A percentile compares a stretch with the other conserved stretches of the same genome.
These are phyloP conservation scores for Populus hybrid DNA, from an alignment of 441 rosid species.

Conservation along the genomic window DNA sequence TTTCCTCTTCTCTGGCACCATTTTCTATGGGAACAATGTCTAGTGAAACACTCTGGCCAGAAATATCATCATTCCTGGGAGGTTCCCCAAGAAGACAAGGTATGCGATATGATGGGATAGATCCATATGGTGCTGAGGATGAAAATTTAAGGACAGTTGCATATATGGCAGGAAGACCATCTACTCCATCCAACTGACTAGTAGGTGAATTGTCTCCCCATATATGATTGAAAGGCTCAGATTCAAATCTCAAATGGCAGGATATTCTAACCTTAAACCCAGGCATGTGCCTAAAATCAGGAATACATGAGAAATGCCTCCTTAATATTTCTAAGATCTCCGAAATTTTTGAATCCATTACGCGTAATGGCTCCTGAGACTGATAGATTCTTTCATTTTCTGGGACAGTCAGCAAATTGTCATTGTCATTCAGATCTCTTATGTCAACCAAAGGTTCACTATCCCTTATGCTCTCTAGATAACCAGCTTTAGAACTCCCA, in stretches of 20 bases:
- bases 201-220: slow-evolving; percentile 47
- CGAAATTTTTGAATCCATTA: slow-evolving; percentile 81
- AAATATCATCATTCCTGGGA: slow-evolving; percentile 23
- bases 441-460: neutral
- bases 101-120: slow-evolving; percentile 65
- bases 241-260: slow-evolving; percentile 76
- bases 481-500: slow-evolving; percentile 40
- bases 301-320: slow-evolving; percentile 80
- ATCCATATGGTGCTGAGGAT: slow-evolving; percentile 80
- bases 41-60: slow-evolving; percentile 34
- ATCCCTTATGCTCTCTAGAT: slow-evolving; percentile 40
- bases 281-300: slow-evolving; percentile 77
- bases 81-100: slow-evolving; percentile 88
- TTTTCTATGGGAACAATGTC: slow-evolving; percentile 46
- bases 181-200: slow-evolving; percentile 42
- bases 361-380: slow-evolving; percentile 60
- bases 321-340: slow-evolving; percentile 60
- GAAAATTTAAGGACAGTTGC: slow-evolving; percentile 86
- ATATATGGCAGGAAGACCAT: slow-evolving; percentile 69
- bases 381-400: slow-evolving; percentile 35
- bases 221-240: slow-evolving; percentile 55
- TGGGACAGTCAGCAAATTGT: slow-evolving; percentile 17
- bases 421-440: too few relatives aligned
- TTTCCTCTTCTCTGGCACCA: slow-evolving; percentile 42
- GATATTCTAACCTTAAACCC: slow-evolving; percentile 72